A percentile compares a stretch with the other conserved stretches of the same genome.
Conservation (phyloP, 208 protist species). For the Trypanosomatidae sp. region DNA sequence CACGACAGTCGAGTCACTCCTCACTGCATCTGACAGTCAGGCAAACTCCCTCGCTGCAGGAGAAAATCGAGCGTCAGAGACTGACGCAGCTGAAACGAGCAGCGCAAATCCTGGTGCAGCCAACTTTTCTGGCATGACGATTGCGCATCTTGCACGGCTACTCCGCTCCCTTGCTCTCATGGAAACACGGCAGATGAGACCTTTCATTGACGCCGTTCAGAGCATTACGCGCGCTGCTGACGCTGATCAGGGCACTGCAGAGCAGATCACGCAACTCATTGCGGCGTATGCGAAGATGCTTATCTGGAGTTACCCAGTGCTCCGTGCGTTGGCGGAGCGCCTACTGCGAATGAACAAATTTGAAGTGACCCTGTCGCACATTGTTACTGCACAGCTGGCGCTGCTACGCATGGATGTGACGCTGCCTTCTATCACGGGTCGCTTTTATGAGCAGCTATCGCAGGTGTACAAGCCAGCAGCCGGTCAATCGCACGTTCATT, state of each 20-base stretch:
- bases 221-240: conserved; percentile 29
- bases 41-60: neutral
- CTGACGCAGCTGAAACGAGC: neutral
- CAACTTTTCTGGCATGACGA: conserved; percentile 13
- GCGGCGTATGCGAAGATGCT: conserved; percentile 76
- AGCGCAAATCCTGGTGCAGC: neutral
- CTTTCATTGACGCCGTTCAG: conserved; percentile 66
- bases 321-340: conserved; percentile 59
- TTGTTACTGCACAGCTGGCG: conserved; percentile 59
- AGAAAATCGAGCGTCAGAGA: too few relatives aligned
- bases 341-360: conserved; percentile 10
- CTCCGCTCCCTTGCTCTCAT: conserved; percentile 63
- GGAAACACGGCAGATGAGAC: conserved; percentile 42
- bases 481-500: neutral
- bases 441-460: conserved; percentile 16
- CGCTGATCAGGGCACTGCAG: conserved; percentile 25
- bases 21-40: neutral
- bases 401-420: conserved; percentile 71
- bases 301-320: conserved; percentile 71
- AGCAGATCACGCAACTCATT: conserved; percentile 41
- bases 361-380: conserved; percentile 40
- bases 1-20: neutral
- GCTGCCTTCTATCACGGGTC: conserved; percentile 28
- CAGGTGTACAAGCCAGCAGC: neutral
- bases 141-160: conserved; percentile 44